phyloP scores from a whole-genome alignment of 2,329 filamentous ascomycete genomes.

The Sarocladium kiliense region DNA sequence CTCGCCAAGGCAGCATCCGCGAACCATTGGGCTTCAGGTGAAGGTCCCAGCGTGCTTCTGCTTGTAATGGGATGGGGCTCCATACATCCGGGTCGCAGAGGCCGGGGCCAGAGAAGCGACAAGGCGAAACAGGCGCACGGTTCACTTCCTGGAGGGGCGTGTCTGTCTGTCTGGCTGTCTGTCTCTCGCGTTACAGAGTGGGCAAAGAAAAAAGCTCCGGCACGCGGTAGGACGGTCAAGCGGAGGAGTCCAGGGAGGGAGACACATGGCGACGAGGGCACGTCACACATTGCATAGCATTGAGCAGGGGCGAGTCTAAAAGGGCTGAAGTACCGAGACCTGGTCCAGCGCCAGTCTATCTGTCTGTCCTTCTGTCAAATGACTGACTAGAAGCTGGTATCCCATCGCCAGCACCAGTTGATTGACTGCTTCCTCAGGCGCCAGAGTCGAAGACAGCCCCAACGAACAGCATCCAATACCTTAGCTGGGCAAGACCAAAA shows the following conservation, averaged over 20 bases:
- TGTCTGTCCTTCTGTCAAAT: too few relatives aligned
- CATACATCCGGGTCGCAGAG: not conserved
- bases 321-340: slow-evolving; percentile 7
- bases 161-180: too few relatives aligned
- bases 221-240: not conserved
- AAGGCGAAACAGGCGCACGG: slow-evolving; percentile 4
- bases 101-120: not conserved
- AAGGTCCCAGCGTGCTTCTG: not conserved
- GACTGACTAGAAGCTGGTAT: too few relatives aligned
- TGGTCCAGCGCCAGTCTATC: too few relatives aligned
- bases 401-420: too few relatives aligned
- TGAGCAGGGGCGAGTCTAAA: not conserved
- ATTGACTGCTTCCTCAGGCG: not conserved
- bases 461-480: too few relatives aligned
- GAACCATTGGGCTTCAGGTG: slow-evolving; percentile 6
- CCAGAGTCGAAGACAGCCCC: not conserved
- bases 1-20: slow-evolving; percentile 1
- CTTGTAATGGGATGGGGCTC: too few relatives aligned
- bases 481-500: too few relatives aligned
- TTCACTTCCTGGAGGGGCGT: not conserved
- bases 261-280: slow-evolving; percentile 9
- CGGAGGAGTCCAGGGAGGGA: not conserved
- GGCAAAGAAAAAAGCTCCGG: too few relatives aligned
- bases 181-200: too few relatives aligned
- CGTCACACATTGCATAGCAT: slow-evolving; percentile 2